These are phyloP conservation scores for Termitomyces sp. DNA, from an alignment of 768 basidiomycete species.

Conservation along the genomic window DNA sequence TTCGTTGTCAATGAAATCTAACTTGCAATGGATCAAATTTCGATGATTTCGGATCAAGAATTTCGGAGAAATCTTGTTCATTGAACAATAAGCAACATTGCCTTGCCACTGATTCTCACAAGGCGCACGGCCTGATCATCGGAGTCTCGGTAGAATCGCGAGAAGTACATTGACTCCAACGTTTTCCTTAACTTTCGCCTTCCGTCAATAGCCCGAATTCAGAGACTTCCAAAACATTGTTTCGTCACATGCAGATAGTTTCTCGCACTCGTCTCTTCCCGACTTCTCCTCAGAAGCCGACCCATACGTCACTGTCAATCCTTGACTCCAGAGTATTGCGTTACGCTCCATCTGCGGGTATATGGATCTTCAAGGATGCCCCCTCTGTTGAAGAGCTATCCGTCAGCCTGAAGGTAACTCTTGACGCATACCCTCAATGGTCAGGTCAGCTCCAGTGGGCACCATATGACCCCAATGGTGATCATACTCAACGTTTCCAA, in stretches of 20 bases:
- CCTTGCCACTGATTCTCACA: not conserved
- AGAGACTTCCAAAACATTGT: not conserved
- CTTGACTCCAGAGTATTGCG: conserved; percentile 22
- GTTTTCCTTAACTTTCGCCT: not conserved
- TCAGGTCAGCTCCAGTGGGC: conserved; percentile 22
- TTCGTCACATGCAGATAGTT: conserved; percentile 6
- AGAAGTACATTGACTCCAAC: not conserved
- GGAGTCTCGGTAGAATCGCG: not conserved
- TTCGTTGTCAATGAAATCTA: too few relatives aligned
- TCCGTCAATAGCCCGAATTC: not conserved
- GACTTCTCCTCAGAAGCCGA: not conserved
- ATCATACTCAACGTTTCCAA: conserved; percentile 20
- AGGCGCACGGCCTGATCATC: not conserved
- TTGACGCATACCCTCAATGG: conserved; percentile 26
- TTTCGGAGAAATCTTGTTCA: not conserved
- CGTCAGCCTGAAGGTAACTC: conserved; percentile 13
- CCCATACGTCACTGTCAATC: conserved; percentile 19
- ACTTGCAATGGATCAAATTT: not conserved
- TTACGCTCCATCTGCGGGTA: conserved; percentile 19
- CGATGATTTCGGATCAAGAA: not conserved
- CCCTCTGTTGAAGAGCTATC: conserved; percentile 6
- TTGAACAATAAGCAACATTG: not conserved
- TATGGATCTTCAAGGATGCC: conserved; percentile 20
- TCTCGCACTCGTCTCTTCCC: conserved; percentile 11
- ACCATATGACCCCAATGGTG: conserved; percentile 7